Percentiles rank a stretch among this genome's conserved stretches.
Evolutionary conservation across 2,329 filamentous ascomycete genomes (phyloP).

Genomic region (Pseudonectria foliicola): DNA sequence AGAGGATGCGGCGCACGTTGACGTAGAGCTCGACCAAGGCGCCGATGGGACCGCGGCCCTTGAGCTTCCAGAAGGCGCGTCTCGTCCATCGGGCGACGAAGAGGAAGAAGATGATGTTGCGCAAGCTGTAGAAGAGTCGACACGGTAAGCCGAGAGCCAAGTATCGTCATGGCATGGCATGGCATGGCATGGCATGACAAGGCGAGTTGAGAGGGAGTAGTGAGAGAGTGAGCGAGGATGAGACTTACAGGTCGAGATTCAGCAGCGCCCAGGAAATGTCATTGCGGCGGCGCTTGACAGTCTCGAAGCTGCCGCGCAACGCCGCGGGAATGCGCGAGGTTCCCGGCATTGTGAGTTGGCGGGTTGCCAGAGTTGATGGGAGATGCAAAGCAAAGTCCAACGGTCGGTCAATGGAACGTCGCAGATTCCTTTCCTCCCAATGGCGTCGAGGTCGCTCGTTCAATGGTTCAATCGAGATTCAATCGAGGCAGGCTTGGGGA

Average conservation of each 20-base stretch:
- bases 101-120: constrained; percentile 81
- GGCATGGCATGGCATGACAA: no score
- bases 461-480: no score
- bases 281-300: constrained; percentile 50
- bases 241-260: constrained; percentile 62
- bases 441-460: no score
- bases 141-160: not conserved
- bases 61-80: constrained; percentile 74
- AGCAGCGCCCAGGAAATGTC: constrained; percentile 51
- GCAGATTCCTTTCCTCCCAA: no score
- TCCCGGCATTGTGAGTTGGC: constrained; percentile 46
- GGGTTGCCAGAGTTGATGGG: no score
- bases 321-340: constrained; percentile 65
- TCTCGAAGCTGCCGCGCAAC: constrained; percentile 59
- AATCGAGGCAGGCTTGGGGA: no score
- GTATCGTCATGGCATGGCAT: not conserved
- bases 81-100: constrained; percentile 81
- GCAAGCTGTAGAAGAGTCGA: constrained; percentile 49
- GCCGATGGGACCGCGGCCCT: constrained; percentile 80
- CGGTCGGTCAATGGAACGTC: not conserved
- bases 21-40: constrained; percentile 68
- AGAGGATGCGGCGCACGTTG: constrained; percentile 63
- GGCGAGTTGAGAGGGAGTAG: no score
- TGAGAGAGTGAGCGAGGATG: not conserved
- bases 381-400: no score